phyloP scores from a whole-genome alignment of 225 moss, liverwort and hornwort genomes.

The Pleurozium schreberi region DNA sequence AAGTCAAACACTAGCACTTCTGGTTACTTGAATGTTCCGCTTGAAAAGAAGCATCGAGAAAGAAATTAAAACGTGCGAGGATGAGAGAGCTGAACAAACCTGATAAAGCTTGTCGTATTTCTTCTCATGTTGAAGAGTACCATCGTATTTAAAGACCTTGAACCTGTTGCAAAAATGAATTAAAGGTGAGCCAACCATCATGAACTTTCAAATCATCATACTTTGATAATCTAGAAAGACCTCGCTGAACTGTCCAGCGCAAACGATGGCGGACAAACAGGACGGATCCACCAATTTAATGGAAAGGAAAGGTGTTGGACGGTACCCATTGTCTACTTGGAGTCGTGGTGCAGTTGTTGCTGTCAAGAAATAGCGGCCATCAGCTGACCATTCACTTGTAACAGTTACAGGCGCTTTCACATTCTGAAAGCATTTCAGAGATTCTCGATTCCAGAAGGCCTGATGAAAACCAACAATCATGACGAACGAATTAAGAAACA shows the following conservation, averaged over 20 bases:
- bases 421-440: constrained; percentile 65
- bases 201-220: background rate
- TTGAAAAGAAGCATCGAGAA: background rate
- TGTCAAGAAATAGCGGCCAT: constrained; percentile 91
- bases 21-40: background rate
- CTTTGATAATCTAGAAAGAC: background rate
- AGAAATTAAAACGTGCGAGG: background rate
- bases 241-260: background rate
- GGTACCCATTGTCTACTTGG: constrained; percentile 94
- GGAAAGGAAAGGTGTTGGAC: background rate
- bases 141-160: constrained; percentile 83
- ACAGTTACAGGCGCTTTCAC: constrained; percentile 69
- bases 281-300: background rate
- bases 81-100: constrained; percentile 24
- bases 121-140: constrained; percentile 57
- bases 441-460: constrained; percentile 83
- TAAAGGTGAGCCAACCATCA: background rate
- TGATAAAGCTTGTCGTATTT: constrained; percentile 78
- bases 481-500: background rate
- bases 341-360: constrained; percentile 95
- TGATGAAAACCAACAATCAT: constrained; percentile 14
- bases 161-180: constrained; percentile 38
- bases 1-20: background rate
- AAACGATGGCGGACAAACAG: background rate
- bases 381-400: constrained; percentile 94